phyloP scores from a whole-genome alignment of 257 asterid genomes.

The Penstemon davidsonii region DNA sequence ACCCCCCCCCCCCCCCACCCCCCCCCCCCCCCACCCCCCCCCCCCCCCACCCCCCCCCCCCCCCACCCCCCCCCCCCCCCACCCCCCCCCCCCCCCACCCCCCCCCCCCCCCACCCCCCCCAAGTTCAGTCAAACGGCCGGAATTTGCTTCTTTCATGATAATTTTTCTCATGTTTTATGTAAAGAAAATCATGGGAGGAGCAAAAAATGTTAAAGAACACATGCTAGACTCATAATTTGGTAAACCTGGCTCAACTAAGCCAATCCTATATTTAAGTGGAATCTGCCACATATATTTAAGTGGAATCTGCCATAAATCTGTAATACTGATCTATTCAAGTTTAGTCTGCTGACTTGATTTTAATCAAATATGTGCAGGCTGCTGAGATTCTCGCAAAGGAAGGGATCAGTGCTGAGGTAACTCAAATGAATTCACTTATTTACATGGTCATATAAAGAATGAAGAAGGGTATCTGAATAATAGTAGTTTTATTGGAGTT shows the following conservation, averaged over 20 bases:
- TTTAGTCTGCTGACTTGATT: slow-evolving; percentile 8
- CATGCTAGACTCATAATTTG: not conserved
- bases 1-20: too few relatives aligned
- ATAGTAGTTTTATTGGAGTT: slow-evolving; percentile 9
- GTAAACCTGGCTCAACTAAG: not conserved
- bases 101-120: too few relatives aligned
- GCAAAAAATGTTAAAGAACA: slow-evolving; percentile 13
- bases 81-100: too few relatives aligned
- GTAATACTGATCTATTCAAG: slow-evolving; percentile 16
- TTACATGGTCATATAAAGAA: slow-evolving; percentile 9
- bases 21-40: too few relatives aligned
- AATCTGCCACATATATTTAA: too few relatives aligned
- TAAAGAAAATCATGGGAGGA: not conserved
- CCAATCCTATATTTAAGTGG: not conserved
- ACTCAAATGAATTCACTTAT: slow-evolving; percentile 3
- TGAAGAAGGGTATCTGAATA: too few relatives aligned
- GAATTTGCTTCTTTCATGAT: not conserved
- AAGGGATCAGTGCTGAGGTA: slow-evolving; percentile 83
- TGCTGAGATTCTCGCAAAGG: slow-evolving; percentile 74
- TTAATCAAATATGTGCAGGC: slow-evolving; percentile 44
- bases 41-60: too few relatives aligned
- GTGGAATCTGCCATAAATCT: not conserved
- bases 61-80: too few relatives aligned
- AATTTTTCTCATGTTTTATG: slow-evolving; percentile 2
- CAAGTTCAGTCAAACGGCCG: not conserved